phyloP scores from a whole-genome alignment of 352 stramenopile genomes.

The Phytophthora meadii region DNA sequence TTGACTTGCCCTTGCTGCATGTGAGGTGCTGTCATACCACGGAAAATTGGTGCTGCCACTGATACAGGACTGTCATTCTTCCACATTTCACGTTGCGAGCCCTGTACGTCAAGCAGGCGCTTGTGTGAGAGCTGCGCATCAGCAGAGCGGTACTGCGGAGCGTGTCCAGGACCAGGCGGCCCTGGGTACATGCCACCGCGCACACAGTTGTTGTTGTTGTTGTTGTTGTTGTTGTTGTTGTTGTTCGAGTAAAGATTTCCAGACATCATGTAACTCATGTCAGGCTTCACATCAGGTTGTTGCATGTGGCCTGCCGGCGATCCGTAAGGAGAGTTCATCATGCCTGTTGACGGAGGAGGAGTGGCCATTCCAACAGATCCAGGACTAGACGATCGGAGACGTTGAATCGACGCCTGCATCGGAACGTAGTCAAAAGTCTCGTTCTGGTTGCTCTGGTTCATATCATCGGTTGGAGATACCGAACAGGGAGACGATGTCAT shows the following conservation, averaged over 20 bases:
- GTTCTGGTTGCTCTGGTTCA: conserved; percentile 41
- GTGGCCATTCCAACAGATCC: conserved; percentile 38
- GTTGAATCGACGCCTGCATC: conserved; percentile 45
- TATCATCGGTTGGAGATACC: conserved; percentile 30
- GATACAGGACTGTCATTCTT: conserved; percentile 73
- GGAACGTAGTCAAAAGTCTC: conserved; percentile 60
- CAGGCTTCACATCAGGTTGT: conserved; percentile 36
- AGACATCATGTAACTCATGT: conserved; percentile 43
- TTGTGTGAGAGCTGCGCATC: conserved; percentile 58
- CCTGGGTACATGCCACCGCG: conserved; percentile 37
- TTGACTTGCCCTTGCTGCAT: conserved; percentile 39
- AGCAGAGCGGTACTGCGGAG: conserved; percentile 42
- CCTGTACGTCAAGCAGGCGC: conserved; percentile 62
- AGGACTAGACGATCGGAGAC: conserved; percentile 35
- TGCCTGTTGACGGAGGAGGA: conserved; percentile 33
- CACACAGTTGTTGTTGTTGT: conserved; percentile 18
- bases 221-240: conserved; percentile 7
- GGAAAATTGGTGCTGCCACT: conserved; percentile 66
- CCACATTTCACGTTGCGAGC: conserved; percentile 61
- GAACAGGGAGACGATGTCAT: conserved; percentile 40
- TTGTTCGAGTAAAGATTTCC: conserved; percentile 33
- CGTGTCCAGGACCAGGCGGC: conserved; percentile 13
- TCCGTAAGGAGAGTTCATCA: conserved; percentile 49
- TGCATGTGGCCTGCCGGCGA: conserved; percentile 45
- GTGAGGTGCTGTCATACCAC: conserved; percentile 36